Evolutionary conservation across 2,329 filamentous ascomycete genomes (phyloP), one percentile per base, ranked within the genome.

Genomic region (Phaeophleospora eucalypticola): DNA sequence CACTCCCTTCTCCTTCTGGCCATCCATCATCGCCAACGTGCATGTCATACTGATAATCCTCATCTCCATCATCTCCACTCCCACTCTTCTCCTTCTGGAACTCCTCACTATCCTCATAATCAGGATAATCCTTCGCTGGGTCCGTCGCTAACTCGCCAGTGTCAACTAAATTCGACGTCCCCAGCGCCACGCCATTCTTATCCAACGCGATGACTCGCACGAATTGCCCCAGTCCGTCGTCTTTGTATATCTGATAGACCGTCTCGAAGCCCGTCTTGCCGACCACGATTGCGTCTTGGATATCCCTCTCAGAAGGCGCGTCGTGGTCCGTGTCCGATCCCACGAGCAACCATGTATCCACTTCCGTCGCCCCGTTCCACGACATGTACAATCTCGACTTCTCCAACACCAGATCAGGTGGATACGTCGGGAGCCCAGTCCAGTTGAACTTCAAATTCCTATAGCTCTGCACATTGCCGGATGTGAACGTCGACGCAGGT

Each of bases 371-470:
- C 2, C 71, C 71, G 44, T 72, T 72, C 72, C 71, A 74, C 10
- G 72, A 77, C 3, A 79, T 73, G 58, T 76, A 80, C 21, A 52
- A 60, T 1, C 56, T 63, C 4, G 36, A 32, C 45, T 60, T 1
- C 53, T 64, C 10, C 4, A 56, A n/a, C 1, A 53, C 54, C 1
- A 61, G 36, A 1, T 57, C 17, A 64, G 63, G 4, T 61, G 62
- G 41, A 12, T 51, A 57, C 1, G 37, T 43, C 3, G 61, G 59
- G 16, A 37, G 36, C 2, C 52, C 76, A 3, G 68, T 67, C 75
- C 78, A 82, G 42, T 70, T 62, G 47, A 69, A 71, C 57, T 74
- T 75, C 56, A 74, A 75, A 4, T 70, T 71, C 16, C 77, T 72
- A 56, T 81, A 82, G 49, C 72, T 78, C 47, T 63, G 58, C 8